phyloP scores from a whole-genome alignment of 148 eudicot genomes.

The Polygonum aviculare region DNA sequence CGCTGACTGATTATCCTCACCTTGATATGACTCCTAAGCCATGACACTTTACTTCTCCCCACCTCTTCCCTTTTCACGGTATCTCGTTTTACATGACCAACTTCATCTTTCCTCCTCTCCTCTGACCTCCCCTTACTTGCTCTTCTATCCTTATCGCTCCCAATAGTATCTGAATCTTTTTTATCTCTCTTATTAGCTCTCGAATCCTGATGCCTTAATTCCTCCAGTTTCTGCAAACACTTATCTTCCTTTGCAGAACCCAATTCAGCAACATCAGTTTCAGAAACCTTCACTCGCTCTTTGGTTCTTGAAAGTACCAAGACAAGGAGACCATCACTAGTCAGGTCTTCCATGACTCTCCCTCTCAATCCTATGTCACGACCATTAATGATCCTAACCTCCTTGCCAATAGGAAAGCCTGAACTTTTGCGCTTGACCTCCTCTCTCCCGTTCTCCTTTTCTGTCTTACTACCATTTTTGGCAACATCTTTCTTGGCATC shows the following conservation, averaged over 20 bases:
- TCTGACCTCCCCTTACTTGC: slow-evolving; percentile 36
- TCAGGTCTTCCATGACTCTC: slow-evolving; percentile 29
- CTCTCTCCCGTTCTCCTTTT: slow-evolving; percentile 2
- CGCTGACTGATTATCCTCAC: slow-evolving; percentile 66
- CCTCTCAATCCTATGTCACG: slow-evolving; percentile 54
- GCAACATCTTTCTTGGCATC: slow-evolving; percentile 11
- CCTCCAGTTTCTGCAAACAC: slow-evolving; percentile 63
- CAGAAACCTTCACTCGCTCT: slow-evolving; percentile 39
- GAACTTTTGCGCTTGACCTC: slow-evolving; percentile 6
- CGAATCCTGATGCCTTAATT: slow-evolving; percentile 32
- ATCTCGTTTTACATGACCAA: neutral
- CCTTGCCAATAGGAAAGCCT: slow-evolving; percentile 28
- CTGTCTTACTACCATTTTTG: neutral
- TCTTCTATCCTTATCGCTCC: slow-evolving; percentile 18
- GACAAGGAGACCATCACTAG: slow-evolving; percentile 28
- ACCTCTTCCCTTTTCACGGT: slow-evolving; percentile 16
- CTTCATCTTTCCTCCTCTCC: slow-evolving; percentile 14
- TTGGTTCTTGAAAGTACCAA: slow-evolving; percentile 38
- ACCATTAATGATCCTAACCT: slow-evolving; percentile 57
- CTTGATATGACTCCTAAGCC: slow-evolving; percentile 80
- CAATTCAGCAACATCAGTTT: slow-evolving; percentile 44
- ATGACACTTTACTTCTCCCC: slow-evolving; percentile 22
- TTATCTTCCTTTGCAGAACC: slow-evolving; percentile 70
- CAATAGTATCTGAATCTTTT: neutral
- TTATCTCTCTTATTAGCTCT: slow-evolving; percentile 21